Conservation (phyloP, 2,329 filamentous ascomycete genomes). For the Nigrograna mackinnonii region DNA sequence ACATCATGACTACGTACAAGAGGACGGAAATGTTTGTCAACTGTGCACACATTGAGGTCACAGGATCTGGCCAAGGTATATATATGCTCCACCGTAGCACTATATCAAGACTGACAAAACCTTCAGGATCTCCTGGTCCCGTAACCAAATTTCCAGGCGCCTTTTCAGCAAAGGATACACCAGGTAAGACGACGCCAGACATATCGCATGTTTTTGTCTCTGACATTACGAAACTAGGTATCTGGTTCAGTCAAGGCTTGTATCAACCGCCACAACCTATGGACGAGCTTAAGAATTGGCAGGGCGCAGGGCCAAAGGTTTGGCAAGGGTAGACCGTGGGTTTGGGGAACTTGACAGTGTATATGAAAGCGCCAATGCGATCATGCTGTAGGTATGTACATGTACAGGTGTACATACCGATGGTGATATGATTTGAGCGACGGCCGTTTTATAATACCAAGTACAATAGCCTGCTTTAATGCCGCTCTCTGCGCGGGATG, state of each 20-base stretch:
- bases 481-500: too few species aligned
- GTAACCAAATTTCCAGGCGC: conserved; percentile 9
- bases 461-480: too few species aligned
- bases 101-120: conserved; percentile 3
- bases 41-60: conserved; percentile 1
- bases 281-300: conserved; percentile 1
- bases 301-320: neutral
- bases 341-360: too few species aligned
- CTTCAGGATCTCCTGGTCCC: conserved; percentile 8
- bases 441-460: too few species aligned
- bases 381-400: too few species aligned
- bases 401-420: too few species aligned
- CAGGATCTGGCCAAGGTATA: neutral
- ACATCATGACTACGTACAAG: conserved; percentile 4
- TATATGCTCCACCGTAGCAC: conserved; percentile 3
- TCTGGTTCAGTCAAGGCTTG: neutral
- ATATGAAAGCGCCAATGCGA: too few species aligned
- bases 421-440: too few species aligned
- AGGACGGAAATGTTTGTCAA: neutral
- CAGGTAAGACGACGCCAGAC: too few species aligned
- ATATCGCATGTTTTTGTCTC: too few species aligned
- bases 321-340: too few species aligned
- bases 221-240: too few species aligned
- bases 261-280: neutral
- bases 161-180: conserved; percentile 6